Percentiles rank a stretch among this genome's conserved stretches.
phyloP scores from a whole-genome alignment of 257 asterid species.

The Ophiorrhiza pumila region DNA sequence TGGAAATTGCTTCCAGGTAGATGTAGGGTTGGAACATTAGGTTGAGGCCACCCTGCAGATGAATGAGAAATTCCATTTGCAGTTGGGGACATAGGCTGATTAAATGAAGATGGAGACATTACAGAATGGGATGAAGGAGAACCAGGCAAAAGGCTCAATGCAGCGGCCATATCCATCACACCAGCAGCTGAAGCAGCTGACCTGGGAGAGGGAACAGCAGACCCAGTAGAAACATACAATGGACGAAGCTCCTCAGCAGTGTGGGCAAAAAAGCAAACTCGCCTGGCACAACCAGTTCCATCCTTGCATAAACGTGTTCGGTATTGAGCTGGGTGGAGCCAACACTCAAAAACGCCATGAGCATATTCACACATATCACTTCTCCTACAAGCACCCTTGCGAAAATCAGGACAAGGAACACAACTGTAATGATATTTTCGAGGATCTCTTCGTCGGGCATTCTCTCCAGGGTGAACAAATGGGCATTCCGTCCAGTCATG shows the following conservation, averaged over 20 bases:
- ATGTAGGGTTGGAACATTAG: constrained; percentile 74
- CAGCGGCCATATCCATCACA: constrained; percentile 94
- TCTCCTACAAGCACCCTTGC: constrained; percentile 90
- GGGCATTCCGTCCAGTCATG: constrained; percentile 99
- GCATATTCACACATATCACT: constrained; percentile 99
- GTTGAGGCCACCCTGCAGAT: constrained; percentile 68
- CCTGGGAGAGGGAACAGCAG: constrained; percentile 87
- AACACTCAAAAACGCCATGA: constrained; percentile 96
- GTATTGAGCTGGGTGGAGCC: constrained; percentile 98
- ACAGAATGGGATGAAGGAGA: constrained; percentile 73
- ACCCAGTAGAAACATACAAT: constrained; percentile 78
- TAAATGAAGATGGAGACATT: constrained; percentile 72
- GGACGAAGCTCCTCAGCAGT: constrained; percentile 90
- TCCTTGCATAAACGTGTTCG: constrained; percentile 87
- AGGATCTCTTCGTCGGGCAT: constrained; percentile 94
- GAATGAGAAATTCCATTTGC: constrained; percentile 68
- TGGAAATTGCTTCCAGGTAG: constrained; percentile 88
- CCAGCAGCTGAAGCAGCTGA: constrained; percentile 70
- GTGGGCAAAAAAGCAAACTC: constrained; percentile 93
- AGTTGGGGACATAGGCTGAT: constrained; percentile 69
- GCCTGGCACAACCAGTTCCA: constrained; percentile 74
- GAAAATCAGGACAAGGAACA: constrained; percentile 96
- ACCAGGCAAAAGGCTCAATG: constrained; percentile 67
- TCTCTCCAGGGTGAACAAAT: constrained; percentile 95
- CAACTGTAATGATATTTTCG: constrained; percentile 92